Conservation (phyloP, 306 rosid species). For the Gynostemma pentaphyllum region DNA sequence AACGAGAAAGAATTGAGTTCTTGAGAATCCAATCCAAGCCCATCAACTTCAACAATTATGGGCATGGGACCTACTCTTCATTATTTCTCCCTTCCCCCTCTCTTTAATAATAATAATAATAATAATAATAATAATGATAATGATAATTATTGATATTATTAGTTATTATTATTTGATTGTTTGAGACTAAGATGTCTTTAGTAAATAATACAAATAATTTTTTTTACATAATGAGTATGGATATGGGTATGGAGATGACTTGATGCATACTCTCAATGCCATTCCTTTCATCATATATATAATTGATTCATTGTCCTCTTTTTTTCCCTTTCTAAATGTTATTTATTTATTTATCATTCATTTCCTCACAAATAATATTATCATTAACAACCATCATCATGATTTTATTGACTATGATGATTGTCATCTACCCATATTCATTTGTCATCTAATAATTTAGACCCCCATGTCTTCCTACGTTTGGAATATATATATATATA, state of each 20-base stretch:
- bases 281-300: not conserved
- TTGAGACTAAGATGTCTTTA: too few species aligned
- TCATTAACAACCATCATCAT: slow-evolving; percentile 3
- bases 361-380: not conserved
- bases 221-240: not conserved
- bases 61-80: slow-evolving; percentile 1
- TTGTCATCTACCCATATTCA: slow-evolving; percentile 1
- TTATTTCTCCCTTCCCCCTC: not conserved
- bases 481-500: not conserved
- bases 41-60: slow-evolving; percentile 2
- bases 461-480: too few species aligned
- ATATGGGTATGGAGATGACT: not conserved
- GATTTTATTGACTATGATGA: not conserved
- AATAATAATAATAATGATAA: not conserved
- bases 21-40: not conserved
- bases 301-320: not conserved
- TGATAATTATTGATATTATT: too few species aligned
- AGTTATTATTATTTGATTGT: not conserved
- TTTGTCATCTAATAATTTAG: slow-evolving; percentile 1
- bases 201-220: too few species aligned
- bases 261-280: not conserved
- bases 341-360: not conserved
- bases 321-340: not conserved
- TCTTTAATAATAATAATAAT: not conserved
- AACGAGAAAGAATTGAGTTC: not conserved